A percentile compares a stretch with the other conserved stretches of the same genome.
phyloP scores from a whole-genome alignment of 1,139 yeast species.

The Lodderomyces margitis region DNA sequence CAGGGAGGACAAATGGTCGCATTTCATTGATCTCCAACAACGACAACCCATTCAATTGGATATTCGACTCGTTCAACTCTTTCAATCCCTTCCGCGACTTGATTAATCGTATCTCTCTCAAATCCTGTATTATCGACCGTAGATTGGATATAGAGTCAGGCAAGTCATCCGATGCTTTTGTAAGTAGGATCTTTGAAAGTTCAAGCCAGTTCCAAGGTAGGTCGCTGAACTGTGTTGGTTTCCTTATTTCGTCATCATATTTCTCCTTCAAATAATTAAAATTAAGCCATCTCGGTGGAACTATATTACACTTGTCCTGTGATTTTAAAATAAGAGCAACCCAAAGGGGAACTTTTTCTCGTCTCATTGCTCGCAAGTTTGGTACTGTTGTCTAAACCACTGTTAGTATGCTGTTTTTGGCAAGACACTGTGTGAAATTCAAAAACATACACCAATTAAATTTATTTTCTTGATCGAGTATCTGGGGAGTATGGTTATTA shows the following conservation, averaged over 20 bases:
- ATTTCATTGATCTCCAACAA: conserved; percentile 83
- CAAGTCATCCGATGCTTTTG: conserved; percentile 73
- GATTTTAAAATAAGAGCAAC: conserved; percentile 77
- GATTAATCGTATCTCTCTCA: conserved; percentile 77
- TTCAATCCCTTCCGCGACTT: conserved; percentile 79
- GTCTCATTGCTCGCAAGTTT: conserved; percentile 62
- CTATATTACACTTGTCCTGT: conserved; percentile 82
- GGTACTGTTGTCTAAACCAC: conserved; percentile 43
- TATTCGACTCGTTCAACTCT: conserved; percentile 77
- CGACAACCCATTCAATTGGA: conserved; percentile 81
- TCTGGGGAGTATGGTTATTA: conserved; percentile 70
- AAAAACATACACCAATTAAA: conserved; percentile 56
- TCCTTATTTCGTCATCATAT: conserved; percentile 65
- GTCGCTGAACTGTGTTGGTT: conserved; percentile 59
- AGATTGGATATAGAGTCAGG: conserved; percentile 62
- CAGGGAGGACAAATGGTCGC: conserved; percentile 72
- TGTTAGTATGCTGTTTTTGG: conserved; percentile 17
- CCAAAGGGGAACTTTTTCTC: conserved; percentile 82
- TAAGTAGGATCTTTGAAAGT: conserved; percentile 63
- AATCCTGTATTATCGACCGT: conserved; percentile 72
- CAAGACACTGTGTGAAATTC: not conserved
- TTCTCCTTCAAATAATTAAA: conserved; percentile 52
- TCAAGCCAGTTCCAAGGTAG: conserved; percentile 92
- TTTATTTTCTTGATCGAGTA: conserved; percentile 63
- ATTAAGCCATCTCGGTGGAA: conserved; percentile 87